phyloP scores from a whole-genome alignment of 331 rosid species.

The Phaseolus coccineus region DNA sequence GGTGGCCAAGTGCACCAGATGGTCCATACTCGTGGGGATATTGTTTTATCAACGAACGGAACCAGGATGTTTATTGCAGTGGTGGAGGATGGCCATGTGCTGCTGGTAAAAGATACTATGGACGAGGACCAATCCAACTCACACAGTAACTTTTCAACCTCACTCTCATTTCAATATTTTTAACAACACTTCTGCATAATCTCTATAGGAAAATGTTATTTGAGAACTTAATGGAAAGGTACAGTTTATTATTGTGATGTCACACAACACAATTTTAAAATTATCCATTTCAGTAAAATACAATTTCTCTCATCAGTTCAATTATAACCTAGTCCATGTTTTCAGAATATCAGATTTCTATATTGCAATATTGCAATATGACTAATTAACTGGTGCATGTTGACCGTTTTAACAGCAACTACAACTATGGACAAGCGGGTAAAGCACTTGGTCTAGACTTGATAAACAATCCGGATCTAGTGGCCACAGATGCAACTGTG shows the following conservation, averaged over 20 bases:
- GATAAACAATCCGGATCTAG: conserved; percentile 66
- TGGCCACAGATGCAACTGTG: conserved; percentile 52
- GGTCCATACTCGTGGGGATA: conserved; percentile 68
- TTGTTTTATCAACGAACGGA: conserved; percentile 44
- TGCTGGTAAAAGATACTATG: conserved; percentile 55
- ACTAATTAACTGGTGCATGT: not conserved
- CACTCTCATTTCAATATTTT: not conserved
- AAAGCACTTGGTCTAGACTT: conserved; percentile 53
- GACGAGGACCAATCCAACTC: conserved; percentile 76
- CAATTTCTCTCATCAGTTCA: no score
- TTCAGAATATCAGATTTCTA: no score
- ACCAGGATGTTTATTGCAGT: not conserved
- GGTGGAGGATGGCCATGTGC: conserved; percentile 54
- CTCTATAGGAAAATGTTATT: not conserved
- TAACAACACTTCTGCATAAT: no score
- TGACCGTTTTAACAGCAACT: conserved; percentile 49
- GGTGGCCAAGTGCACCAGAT: conserved; percentile 54
- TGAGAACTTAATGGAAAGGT: no score
- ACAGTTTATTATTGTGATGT: no score
- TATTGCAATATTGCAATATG: not conserved
- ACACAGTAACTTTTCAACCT: conserved; percentile 48
- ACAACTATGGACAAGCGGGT: conserved; percentile 67
- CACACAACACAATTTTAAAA: no score
- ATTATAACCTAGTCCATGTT: no score
- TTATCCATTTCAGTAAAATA: no score